Conservation (phyloP, 2,329 filamentous ascomycete species). For the Xylariaceae sp. region DNA sequence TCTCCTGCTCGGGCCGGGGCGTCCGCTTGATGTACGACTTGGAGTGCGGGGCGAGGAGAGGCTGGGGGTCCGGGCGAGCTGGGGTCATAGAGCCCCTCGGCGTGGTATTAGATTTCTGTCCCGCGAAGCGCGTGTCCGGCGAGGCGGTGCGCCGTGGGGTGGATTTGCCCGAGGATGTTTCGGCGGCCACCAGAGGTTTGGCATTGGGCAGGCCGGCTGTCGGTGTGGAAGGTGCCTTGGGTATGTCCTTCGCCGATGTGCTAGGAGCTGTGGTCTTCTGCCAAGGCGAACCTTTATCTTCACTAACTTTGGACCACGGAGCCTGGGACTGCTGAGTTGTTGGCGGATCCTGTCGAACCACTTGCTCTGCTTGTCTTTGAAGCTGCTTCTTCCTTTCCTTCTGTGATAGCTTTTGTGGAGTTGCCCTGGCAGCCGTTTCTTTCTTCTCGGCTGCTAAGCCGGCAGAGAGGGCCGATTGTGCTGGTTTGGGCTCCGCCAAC, state of each 20-base stretch:
- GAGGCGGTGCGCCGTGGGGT: conserved; percentile 45
- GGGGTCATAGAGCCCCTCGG: conserved; percentile 22
- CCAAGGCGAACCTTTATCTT: conserved; percentile 54
- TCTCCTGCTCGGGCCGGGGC: conserved; percentile 52
- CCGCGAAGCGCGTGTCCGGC: conserved; percentile 55
- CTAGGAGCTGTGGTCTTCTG: conserved; percentile 48
- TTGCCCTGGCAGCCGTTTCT: conserved; percentile 28
- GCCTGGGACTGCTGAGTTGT: conserved; percentile 26
- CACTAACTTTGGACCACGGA: conserved; percentile 38
- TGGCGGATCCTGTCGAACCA: conserved; percentile 28
- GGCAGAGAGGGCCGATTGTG: conserved; percentile 44
- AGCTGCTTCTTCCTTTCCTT: conserved; percentile 84
- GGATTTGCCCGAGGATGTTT: conserved; percentile 30
- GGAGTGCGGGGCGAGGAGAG: conserved; percentile 50
- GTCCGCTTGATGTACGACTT: conserved; percentile 51
- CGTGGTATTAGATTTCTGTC: conserved; percentile 39
- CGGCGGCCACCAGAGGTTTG: conserved; percentile 37
- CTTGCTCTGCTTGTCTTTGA: conserved; percentile 52
- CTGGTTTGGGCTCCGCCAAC: conserved; percentile 52
- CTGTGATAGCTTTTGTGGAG: conserved; percentile 66
- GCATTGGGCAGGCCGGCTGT: conserved; percentile 23
- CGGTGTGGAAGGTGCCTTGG: conserved; percentile 27
- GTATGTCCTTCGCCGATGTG: conserved; percentile 41
- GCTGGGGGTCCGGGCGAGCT: conserved; percentile 26
- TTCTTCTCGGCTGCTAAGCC: conserved; percentile 45